Evolutionary conservation across 805 yeast species (phyloP).

Genomic region (Spathaspora hagerdaliae): DNA sequence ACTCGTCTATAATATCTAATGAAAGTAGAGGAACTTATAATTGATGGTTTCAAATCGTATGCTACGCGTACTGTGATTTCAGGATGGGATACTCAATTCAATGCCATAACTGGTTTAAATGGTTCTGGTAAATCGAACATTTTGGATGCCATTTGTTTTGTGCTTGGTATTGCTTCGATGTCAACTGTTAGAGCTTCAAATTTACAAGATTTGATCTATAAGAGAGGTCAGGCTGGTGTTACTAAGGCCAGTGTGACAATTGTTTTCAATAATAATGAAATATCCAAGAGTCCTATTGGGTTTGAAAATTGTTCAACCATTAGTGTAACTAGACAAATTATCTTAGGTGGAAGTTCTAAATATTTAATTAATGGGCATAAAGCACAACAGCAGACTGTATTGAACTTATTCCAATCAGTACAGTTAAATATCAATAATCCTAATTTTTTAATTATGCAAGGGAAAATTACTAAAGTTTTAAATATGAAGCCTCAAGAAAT

Average conservation of each 20-base stretch:
- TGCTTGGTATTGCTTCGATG: constrained; percentile 94
- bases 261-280: constrained; percentile 85
- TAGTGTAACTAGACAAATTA: constrained; percentile 87
- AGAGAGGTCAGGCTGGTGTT: constrained; percentile 97
- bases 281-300: constrained; percentile 77
- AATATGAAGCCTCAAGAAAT: constrained; percentile 95
- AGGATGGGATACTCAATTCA: constrained; percentile 94
- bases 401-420: constrained; percentile 87
- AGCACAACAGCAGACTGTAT: constrained; percentile 90
- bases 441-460: constrained; percentile 97
- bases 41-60: constrained; percentile 97
- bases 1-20: constrained; percentile 28
- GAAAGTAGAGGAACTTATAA: constrained; percentile 93
- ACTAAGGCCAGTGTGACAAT: constrained; percentile 96
- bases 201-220: constrained; percentile 89
- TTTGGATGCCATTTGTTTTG: constrained; percentile 95
- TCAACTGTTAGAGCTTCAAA: constrained; percentile 91
- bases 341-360: constrained; percentile 87
- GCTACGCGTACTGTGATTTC: constrained; percentile 95
- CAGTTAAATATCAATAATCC: constrained; percentile 96
- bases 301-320: constrained; percentile 74
- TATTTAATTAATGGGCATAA: constrained; percentile 93
- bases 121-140: constrained; percentile 98
- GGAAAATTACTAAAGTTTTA: constrained; percentile 93
- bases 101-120: constrained; percentile 95